Conservation (phyloP, 305 asterid species). For the Solanum hybrid region DNA sequence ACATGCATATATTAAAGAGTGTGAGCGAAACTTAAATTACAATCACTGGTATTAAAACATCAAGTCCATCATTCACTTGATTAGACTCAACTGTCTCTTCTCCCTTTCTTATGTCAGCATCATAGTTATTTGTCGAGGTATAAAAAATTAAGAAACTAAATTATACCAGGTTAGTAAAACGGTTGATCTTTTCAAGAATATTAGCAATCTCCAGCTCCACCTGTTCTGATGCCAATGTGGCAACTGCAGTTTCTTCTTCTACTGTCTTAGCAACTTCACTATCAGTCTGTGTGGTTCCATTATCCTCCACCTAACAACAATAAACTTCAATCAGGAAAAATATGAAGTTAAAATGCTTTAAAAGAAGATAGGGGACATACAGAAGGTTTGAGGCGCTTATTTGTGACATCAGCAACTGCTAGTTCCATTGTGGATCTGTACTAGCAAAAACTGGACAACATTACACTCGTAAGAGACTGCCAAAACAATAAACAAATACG, state of each 20-base stretch:
- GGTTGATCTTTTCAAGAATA: constrained; percentile 68
- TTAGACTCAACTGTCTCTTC: neutral
- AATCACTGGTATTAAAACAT: neutral
- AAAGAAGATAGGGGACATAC: constrained; percentile 35
- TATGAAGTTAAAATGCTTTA: neutral
- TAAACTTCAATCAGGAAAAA: neutral
- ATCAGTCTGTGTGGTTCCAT: constrained; percentile 28
- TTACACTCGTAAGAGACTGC: neutral
- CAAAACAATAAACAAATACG: neutral
- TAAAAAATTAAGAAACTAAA: neutral
- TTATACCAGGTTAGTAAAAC: constrained; percentile 70
- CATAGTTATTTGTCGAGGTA: neutral
- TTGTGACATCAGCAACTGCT: constrained; percentile 20
- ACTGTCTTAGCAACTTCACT: constrained; percentile 25
- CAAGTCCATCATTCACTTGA: neutral
- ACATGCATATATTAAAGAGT: neutral
- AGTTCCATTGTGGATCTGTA: constrained; percentile 32
- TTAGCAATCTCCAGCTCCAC: constrained; percentile 59
- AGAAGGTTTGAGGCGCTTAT: constrained; percentile 54
- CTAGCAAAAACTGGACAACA: neutral
- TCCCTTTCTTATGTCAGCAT: neutral
- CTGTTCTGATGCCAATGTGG: constrained; percentile 47
- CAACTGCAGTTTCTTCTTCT: constrained; percentile 47
- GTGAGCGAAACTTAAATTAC: neutral
- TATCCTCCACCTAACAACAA: constrained; percentile 30